Evolutionary conservation across 2,329 filamentous ascomycete genomes (phyloP), one percentile per base, ranked within the genome.

Genomic region (Scedosporium aurantiacum): DNA sequence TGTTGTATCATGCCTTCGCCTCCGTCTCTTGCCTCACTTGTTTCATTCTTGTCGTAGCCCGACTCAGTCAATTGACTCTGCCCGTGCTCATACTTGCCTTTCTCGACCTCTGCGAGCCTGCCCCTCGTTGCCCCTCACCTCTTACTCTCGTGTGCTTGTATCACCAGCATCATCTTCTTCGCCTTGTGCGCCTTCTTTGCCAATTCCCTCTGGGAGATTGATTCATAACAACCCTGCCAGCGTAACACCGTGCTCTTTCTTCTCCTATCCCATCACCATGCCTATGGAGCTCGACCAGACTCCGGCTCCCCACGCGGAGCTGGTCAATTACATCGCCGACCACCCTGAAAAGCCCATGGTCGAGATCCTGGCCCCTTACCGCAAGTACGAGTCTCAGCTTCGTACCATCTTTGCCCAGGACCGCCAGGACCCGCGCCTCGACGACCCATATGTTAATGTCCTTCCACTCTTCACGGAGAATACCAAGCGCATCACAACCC

Each of bases 321-420:
- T 83, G 67, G 74, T 72, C 45, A 74, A 69, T 61, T 82, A 89
- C 70, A 77, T 90, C 62, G 74, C 78, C 12, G 73, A 78, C 61
- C 76, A 86, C 64, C 75, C 79, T 5, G 72, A 81, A 27, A 79
- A 74, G 60, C 73, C 82, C 1, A 75, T 90, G 65, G 64, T 70
- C 5, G 77, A 87, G 40, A 75, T 91, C 60, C 71, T 90, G 61
- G 74, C 80, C 58, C 88, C 88, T 0, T 91, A 84, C 72, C 83
- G 86, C 68, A 72, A 81, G 60, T 90, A 86, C 66, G 88, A 91
- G 70, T 78, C 82, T 56, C 78, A 82, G 63, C 75, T 91, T 59
- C 83, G 88, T 54, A 79, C 86, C 64, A 68, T 87, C 18, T 91
- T 85, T 67, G 87, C 88, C 43, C 88, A 90, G 68, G 79, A 88